Conservation (phyloP, 331 rosid species). For the Rosa hybrid region DNA sequence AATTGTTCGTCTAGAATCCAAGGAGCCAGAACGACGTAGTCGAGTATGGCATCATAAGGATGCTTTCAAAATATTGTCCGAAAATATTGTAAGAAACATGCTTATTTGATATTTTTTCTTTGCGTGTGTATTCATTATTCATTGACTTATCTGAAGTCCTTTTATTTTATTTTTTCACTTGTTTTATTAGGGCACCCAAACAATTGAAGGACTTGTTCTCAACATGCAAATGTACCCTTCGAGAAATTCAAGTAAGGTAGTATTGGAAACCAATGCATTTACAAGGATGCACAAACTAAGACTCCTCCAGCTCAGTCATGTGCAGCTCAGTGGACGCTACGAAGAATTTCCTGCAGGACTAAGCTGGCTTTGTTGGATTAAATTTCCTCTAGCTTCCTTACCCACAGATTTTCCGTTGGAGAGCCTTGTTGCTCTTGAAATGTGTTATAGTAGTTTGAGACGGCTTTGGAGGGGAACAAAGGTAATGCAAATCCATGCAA, state of each 20-base stretch:
- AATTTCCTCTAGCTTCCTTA: background rate
- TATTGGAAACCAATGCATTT: background rate
- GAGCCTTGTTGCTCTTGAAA: slow-evolving; percentile 19
- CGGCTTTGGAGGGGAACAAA: slow-evolving; percentile 14
- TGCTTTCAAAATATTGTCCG: background rate
- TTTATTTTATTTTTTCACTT: background rate
- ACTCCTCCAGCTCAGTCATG: background rate
- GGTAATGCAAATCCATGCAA: background rate
- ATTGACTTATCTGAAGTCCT: too few relatives aligned
- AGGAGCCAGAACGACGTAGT: background rate
- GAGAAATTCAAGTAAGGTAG: background rate
- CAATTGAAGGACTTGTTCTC: background rate
- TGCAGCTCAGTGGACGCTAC: background rate
- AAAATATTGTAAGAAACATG: background rate
- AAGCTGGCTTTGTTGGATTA: background rate
- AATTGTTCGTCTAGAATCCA: background rate
- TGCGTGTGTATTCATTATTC: background rate
- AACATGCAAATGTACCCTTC: background rate
- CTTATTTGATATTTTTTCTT: background rate
- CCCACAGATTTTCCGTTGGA: background rate
- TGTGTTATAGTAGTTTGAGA: slow-evolving; percentile 3
- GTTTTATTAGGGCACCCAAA: background rate
- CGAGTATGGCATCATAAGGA: slow-evolving; percentile 3
- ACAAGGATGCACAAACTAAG: background rate
- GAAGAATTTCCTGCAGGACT: background rate